Evolutionary conservation across 208 protist species (phyloP), one percentile per base, ranked within the genome.

Genomic region (Trypanosoma cruzi): DNA sequence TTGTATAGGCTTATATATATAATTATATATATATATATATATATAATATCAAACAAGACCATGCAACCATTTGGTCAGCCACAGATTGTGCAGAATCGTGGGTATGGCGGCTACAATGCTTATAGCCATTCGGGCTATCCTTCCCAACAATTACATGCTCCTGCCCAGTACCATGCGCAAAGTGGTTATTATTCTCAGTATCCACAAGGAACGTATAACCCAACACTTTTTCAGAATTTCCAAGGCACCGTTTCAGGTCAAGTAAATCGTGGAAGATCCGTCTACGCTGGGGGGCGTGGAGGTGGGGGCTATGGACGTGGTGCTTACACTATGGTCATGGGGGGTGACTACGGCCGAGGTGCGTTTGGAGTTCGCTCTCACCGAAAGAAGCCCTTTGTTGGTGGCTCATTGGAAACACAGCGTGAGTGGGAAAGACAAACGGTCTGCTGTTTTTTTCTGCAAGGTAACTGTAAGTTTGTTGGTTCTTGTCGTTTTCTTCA

Each of bases 381-480:
- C 37, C 75, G 77, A 56, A 88, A 85, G 73, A 87, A 86, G 71
- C 89, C 83, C 3, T 94, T 94, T 68, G 89, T 94, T 57, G 89
- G 89, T 18, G 89, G 89, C 40, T 83, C 81, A 20, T 80, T 95
- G 54, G 86, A 95, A 77, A 85, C 84, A 10, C 85, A 93, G 67
- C 75, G 81, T 14, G 80, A 88, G 66, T 95, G 80, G 77, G 86
- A 92, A 65, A 69, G 78, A 52, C 75, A 89, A 57, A 92, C 85
- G n/a, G 75, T 78, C 42, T 95, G 90, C 80, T 95, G 90, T 68
- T 95, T 95, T 77, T 82, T 84, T 68, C 72, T 82, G 16, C 87
- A 95, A 71, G 87, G 87, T 34, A 84, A 77, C 53, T 95, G 90
- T 75, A 90, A 89, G 74, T 95, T 92, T 64, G 79, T 75, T 49